A percentile compares a stretch with the other conserved stretches of the same genome.
phyloP scores from a whole-genome alignment of 768 basidiomycete genomes.

The Lactarius trivialis region DNA sequence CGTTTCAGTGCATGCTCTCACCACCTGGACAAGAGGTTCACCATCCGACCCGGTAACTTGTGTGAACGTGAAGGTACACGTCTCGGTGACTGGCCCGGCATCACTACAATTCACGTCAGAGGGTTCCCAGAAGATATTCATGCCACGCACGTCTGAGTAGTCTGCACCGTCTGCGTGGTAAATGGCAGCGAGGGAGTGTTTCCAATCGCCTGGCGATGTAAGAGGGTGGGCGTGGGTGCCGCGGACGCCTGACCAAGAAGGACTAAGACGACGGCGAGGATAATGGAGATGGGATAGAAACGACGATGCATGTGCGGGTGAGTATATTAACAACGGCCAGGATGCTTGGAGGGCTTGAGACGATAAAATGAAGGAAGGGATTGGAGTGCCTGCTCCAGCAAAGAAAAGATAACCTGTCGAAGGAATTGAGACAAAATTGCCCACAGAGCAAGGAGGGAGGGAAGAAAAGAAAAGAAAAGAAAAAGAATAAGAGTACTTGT shows the following conservation, averaged over 20 bases:
- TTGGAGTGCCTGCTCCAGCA: constrained; percentile 37
- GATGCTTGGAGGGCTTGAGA: constrained; percentile 16
- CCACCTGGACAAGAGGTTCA: constrained; percentile 30
- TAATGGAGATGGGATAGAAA: constrained; percentile 7
- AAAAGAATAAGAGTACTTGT: background rate
- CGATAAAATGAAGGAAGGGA: constrained; percentile 24
- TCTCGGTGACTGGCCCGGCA: constrained; percentile 31
- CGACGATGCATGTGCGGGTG: constrained; percentile 26
- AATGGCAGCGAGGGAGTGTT: constrained; percentile 30
- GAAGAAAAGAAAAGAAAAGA: background rate
- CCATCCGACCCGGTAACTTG: constrained; percentile 30
- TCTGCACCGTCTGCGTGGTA: constrained; percentile 33
- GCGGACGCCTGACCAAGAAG: constrained; percentile 9
- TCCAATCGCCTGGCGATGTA: constrained; percentile 23
- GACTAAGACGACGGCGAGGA: background rate
- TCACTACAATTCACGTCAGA: constrained; percentile 16
- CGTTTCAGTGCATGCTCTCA: constrained; percentile 28
- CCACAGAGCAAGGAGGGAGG: constrained; percentile 34
- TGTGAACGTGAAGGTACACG: constrained; percentile 32
- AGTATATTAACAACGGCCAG: constrained; percentile 15
- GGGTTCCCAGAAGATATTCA: background rate
- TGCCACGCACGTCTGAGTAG: constrained; percentile 37
- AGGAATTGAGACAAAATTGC: constrained; percentile 26
- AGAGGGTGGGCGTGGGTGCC: constrained; percentile 1
- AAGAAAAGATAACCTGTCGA: constrained; percentile 24